Conservation (phyloP, 441 rosid genomes). For the Erodium trifolium region DNA sequence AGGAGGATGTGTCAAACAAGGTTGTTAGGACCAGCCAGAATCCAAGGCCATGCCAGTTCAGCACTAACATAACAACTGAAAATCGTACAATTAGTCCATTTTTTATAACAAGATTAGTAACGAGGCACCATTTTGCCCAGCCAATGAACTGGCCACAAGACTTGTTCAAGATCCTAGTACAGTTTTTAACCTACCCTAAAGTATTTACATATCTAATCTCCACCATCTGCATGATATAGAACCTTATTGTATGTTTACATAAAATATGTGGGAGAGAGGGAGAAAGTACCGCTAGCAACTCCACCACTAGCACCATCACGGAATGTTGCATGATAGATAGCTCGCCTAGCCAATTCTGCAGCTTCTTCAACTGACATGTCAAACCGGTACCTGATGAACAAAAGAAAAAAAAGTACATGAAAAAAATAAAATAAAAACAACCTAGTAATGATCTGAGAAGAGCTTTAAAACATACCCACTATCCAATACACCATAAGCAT, state of each 20-base stretch:
- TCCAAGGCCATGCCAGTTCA: neutral
- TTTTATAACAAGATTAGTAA: neutral
- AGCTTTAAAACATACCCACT: slow-evolving; percentile 49
- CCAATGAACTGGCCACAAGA: neutral
- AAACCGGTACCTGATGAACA: slow-evolving; percentile 45
- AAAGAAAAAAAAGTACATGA: neutral
- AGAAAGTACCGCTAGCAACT: slow-evolving; percentile 65
- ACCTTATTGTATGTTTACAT: neutral
- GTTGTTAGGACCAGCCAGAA: neutral
- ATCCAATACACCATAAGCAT: slow-evolving; percentile 93
- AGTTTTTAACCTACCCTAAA: too few relatives aligned
- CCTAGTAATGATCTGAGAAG: neutral
- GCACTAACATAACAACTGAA: neutral
- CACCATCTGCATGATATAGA: neutral
- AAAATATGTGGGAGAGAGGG: too few relatives aligned
- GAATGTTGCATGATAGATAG: slow-evolving; percentile 50
- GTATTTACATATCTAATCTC: too few relatives aligned
- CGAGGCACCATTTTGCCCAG: neutral
- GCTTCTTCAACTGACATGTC: slow-evolving; percentile 91
- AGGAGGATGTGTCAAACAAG: neutral
- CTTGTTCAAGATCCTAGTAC: neutral
- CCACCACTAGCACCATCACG: slow-evolving; percentile 99
- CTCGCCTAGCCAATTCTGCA: too few relatives aligned
- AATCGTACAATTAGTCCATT: neutral
- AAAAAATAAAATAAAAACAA: neutral